Evolutionary conservation across 2,329 filamentous ascomycete genomes (phyloP).

Genomic region (Apiospora arundinis): DNA sequence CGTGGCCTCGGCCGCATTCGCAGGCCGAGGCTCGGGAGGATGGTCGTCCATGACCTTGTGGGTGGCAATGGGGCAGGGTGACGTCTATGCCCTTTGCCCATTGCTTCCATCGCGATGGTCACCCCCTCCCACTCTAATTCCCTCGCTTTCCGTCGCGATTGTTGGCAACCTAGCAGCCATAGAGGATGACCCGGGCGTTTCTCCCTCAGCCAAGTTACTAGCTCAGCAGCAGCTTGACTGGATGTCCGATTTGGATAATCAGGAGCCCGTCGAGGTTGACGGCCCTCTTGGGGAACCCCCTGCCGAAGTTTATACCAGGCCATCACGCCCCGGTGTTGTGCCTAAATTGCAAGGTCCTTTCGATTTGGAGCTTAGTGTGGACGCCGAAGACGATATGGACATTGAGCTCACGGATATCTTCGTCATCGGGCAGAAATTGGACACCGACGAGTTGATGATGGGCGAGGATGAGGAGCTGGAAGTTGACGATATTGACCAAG

Average conservation of each 20-base stretch:
- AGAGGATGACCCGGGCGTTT: constrained; percentile 63
- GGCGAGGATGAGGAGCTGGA: constrained; percentile 70
- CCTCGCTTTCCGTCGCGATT: constrained; percentile 82
- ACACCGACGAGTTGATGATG: constrained; percentile 65
- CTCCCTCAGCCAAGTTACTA: constrained; percentile 60
- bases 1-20: constrained; percentile 86
- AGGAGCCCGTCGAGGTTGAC: constrained; percentile 65
- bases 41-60: constrained; percentile 98
- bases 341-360: constrained; percentile 70
- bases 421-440: constrained; percentile 67
- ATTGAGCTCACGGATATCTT: constrained; percentile 65
- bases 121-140: constrained; percentile 75
- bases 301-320: constrained; percentile 63
- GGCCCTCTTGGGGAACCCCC: constrained; percentile 54
- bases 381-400: constrained; percentile 61
- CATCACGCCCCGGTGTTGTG: constrained; percentile 61
- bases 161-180: constrained; percentile 73
- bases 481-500: constrained; percentile 60
- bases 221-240: constrained; percentile 70
- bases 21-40: constrained; percentile 69
- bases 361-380: constrained; percentile 60
- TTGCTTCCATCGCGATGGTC: constrained; percentile 88
- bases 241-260: constrained; percentile 70
- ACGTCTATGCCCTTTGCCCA: constrained; percentile 92
- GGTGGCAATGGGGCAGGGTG: constrained; percentile 93